phyloP scores from a whole-genome alignment of 164 flowering plant genomes.

The Stephania japonica region DNA sequence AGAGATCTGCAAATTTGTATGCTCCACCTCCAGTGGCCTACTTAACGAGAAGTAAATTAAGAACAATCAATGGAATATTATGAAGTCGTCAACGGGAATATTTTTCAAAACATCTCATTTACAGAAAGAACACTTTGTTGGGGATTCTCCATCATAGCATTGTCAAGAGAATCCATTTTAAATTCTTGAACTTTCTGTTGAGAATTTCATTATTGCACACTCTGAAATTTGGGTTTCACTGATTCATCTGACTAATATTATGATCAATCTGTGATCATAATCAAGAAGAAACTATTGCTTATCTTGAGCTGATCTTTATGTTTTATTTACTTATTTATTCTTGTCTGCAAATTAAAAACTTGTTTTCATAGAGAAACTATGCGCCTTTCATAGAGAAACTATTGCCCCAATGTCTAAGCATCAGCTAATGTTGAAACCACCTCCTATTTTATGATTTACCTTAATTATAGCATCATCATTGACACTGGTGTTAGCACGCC shows the following conservation, averaged over 20 bases:
- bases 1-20: conserved; percentile 83
- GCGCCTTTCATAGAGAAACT: too few species aligned
- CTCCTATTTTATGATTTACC: conserved; percentile 35
- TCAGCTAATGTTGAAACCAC: not conserved
- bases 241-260: not conserved
- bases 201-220: not conserved
- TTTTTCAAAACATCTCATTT: not conserved
- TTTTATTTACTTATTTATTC: too few species aligned
- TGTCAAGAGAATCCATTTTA: not conserved
- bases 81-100: not conserved
- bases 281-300: not conserved
- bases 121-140: not conserved
- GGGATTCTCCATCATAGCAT: not conserved
- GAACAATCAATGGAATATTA: not conserved
- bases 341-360: too few species aligned
- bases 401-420: not conserved
- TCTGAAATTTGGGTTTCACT: too few species aligned
- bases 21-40: conserved; percentile 99
- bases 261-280: too few species aligned
- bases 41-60: conserved; percentile 22
- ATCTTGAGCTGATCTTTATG: too few species aligned
- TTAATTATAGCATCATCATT: conserved; percentile 63
- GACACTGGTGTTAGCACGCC: too few species aligned
- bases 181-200: not conserved
- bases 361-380: not conserved